Base-by-base conservation (phyloP, 2,329 filamentous ascomycete species). In the Aspergillus pseudotamarii region DNA sequence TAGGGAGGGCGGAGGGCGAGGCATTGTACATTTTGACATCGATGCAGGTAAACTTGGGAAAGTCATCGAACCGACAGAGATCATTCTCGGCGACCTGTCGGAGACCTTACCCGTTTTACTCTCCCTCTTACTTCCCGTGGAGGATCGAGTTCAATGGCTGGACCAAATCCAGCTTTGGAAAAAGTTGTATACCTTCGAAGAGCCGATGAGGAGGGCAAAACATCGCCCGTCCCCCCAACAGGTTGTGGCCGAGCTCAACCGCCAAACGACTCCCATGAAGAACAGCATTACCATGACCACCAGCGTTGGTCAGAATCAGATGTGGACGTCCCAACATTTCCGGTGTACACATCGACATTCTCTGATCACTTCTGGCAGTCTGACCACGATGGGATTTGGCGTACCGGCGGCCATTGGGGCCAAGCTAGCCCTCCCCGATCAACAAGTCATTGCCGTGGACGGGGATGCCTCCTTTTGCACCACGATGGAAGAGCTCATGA, bases 161-260 rank as follows among this genome's bases (percentile, higher is more conserved):
- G 51, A 36, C 1, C 51, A 55, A 9, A 38, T 55, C 6, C 51
- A 38, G 34, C 2, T 19, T 30, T 55, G 51, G 51, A 55, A 55
- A 38, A 38, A 21, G 21, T 9, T 10, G 6, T 55, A 55, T 55
- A 9, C 51, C 30, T 4, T 26, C 1, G 19, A 38, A 19, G n/a
- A 38, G 2, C 32, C 51, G 8, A 1, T 14, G 1, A 4, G 32
- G 3, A 19, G 5, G n/a, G 11, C 38, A 74, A 78, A 6, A 23
- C 21, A 32, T 21, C 34, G 51, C 14, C 51, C 51, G 5, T 32
- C 23, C 14, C 51, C 51, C 6, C 32, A 55, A 14, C 51, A 55
- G 30, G 51, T 55, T 2, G 14, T 55, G 14, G 51, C 51, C n/a
- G 51, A 55, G n/a, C 34, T 55, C 10, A 38, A 55, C 30, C 51